phyloP scores from a whole-genome alignment of 225 moss, liverwort and hornwort species.

The Rhytidiadelphus loreus region DNA sequence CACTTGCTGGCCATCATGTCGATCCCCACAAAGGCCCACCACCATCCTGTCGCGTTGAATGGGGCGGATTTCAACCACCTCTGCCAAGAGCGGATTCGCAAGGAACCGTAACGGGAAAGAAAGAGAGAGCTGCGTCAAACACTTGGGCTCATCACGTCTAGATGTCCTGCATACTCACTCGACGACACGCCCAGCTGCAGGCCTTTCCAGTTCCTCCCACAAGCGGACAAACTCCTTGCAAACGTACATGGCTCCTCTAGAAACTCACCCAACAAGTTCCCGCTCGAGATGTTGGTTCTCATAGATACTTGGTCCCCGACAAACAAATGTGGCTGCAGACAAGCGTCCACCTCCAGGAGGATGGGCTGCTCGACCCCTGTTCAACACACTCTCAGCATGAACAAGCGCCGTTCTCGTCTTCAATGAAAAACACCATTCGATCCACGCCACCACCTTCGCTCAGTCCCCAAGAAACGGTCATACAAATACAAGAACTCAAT shows the following conservation, averaged over 20 bases:
- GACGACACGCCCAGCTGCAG: neutral
- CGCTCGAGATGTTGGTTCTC: neutral
- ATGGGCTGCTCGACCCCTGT: neutral
- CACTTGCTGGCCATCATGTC: neutral
- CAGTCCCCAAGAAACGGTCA: neutral
- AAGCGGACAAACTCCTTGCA: neutral
- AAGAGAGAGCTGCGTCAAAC: neutral
- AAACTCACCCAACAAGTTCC: neutral
- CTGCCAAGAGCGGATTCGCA: neutral
- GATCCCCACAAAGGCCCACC: neutral
- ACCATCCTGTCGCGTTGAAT: neutral
- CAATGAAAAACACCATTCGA: neutral
- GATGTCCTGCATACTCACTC: neutral
- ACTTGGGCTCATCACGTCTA: neutral
- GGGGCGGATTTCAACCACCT: neutral
- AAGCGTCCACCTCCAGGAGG: neutral
- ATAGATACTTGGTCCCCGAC: neutral
- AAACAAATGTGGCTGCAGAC: neutral
- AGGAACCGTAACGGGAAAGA: neutral
- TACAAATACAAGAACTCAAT: constrained; percentile 32
- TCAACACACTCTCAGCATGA: neutral
- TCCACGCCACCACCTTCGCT: neutral
- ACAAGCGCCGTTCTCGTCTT: neutral
- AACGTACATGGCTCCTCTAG: neutral
- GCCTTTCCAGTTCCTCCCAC: neutral